These are phyloP conservation scores for Colletotrichum simmondsii DNA, from an alignment of 2,329 filamentous ascomycete genomes.

Conservation along the genomic window DNA sequence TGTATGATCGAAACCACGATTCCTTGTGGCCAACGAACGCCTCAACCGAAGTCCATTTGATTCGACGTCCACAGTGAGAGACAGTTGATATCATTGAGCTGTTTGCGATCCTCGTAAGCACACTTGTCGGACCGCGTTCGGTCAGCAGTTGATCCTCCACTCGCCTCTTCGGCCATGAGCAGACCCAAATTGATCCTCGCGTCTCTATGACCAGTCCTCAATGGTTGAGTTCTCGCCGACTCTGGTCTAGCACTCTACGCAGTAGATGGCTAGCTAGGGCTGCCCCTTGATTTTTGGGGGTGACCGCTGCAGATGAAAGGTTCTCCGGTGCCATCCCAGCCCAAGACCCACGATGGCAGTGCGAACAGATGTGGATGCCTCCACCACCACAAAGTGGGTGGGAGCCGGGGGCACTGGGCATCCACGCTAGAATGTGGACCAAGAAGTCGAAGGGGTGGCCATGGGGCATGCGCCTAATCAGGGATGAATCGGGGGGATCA, in stretches of 20 bases:
- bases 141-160: not conserved
- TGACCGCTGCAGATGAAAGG: constrained; percentile 6
- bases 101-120: not conserved
- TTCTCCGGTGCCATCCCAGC: constrained; percentile 14
- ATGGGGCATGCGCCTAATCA: constrained; percentile 9
- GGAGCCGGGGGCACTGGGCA: not conserved
- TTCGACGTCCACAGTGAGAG: not conserved
- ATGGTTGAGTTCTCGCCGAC: not conserved
- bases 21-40: not conserved
- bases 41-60: not conserved
- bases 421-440: not conserved
- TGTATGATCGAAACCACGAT: not conserved
- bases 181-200: not conserved
- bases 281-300: not conserved
- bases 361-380: constrained; percentile 9
- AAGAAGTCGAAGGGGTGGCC: not conserved
- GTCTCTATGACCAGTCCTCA: not conserved
- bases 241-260: not conserved
- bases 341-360: constrained; percentile 30
- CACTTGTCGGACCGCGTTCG: not conserved
- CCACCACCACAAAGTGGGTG: not conserved
- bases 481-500: constrained; percentile 20
- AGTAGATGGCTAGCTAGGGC: not conserved
- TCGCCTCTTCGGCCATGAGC: not conserved
- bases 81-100: not conserved